Percentiles rank a stretch among this genome's conserved stretches.
Evolutionary conservation across 129 eudicot species (phyloP).

Genomic region (Helichrysum umbraculigerum): DNA sequence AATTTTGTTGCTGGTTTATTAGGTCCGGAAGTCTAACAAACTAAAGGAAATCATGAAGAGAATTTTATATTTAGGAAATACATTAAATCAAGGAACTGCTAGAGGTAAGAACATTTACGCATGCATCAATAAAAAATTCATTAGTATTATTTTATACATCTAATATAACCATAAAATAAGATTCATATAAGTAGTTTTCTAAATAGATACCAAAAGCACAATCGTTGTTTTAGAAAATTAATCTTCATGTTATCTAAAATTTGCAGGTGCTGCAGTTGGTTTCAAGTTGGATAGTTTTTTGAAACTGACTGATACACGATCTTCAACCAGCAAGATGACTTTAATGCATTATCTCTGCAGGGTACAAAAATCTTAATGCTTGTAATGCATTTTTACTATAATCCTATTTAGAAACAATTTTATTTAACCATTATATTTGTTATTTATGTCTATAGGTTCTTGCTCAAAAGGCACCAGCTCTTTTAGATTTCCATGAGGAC

Average conservation of each 20-base stretch:
- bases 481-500: slow-evolving; percentile 73
- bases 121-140: neutral
- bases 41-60: slow-evolving; percentile 88
- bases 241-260: slow-evolving; percentile 13
- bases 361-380: slow-evolving; percentile 42
- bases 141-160: neutral
- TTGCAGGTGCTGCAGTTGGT: slow-evolving; percentile 80
- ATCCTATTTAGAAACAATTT: neutral
- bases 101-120: slow-evolving; percentile 59
- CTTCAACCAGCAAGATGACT: slow-evolving; percentile 82
- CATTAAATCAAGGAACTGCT: slow-evolving; percentile 92
- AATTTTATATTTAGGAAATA: slow-evolving; percentile 80
- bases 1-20: slow-evolving; percentile 25
- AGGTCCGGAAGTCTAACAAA: slow-evolving; percentile 80
- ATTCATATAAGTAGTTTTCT: too few relatives aligned
- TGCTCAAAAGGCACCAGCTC: slow-evolving; percentile 66
- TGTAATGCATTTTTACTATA: neutral
- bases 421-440: neutral
- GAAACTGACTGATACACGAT: slow-evolving; percentile 87
- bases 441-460: slow-evolving; percentile 51
- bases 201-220: neutral
- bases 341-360: slow-evolving; percentile 96
- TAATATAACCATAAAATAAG: neutral
- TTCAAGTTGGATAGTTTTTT: slow-evolving; percentile 92
- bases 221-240: neutral